Conservation (phyloP, 2,329 filamentous ascomycete species). For the Aspergillus viridinutans region DNA sequence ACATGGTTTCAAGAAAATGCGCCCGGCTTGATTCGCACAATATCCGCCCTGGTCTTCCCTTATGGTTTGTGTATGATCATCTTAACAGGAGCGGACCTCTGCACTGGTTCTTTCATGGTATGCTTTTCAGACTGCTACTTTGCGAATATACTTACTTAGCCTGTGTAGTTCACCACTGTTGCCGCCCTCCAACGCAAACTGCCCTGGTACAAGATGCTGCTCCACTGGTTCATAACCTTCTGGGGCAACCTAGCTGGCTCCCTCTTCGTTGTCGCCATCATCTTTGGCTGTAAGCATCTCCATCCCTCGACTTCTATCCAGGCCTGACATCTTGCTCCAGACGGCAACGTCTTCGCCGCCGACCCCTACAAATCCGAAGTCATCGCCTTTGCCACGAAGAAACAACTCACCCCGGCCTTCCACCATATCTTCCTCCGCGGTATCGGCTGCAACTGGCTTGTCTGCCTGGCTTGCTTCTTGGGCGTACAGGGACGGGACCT, state of each 20-base stretch:
- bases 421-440: conserved; percentile 53
- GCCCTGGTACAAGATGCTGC: conserved; percentile 32
- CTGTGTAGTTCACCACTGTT: conserved; percentile 40
- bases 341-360: conserved; percentile 45
- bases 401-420: conserved; percentile 47
- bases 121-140: neutral
- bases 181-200: conserved; percentile 43
- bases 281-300: conserved; percentile 43
- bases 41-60: conserved; percentile 47
- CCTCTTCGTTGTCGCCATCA: conserved; percentile 46
- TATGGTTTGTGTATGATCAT: conserved; percentile 49
- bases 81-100: conserved; percentile 48
- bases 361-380: conserved; percentile 44
- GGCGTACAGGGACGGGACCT: conserved; percentile 48
- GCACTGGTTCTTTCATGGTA: conserved; percentile 46
- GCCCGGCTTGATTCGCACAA: conserved; percentile 45
- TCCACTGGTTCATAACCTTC: conserved; percentile 47
- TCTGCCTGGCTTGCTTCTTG: conserved; percentile 50
- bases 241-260: conserved; percentile 48
- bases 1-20: conserved; percentile 50
- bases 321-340: conserved; percentile 15
- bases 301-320: neutral
- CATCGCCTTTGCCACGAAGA: conserved; percentile 46
- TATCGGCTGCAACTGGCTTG: conserved; percentile 57
- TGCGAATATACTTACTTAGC: neutral